phyloP scores from a whole-genome alignment of 148 eudicot genomes.

The Rhododendron williamsianum region DNA sequence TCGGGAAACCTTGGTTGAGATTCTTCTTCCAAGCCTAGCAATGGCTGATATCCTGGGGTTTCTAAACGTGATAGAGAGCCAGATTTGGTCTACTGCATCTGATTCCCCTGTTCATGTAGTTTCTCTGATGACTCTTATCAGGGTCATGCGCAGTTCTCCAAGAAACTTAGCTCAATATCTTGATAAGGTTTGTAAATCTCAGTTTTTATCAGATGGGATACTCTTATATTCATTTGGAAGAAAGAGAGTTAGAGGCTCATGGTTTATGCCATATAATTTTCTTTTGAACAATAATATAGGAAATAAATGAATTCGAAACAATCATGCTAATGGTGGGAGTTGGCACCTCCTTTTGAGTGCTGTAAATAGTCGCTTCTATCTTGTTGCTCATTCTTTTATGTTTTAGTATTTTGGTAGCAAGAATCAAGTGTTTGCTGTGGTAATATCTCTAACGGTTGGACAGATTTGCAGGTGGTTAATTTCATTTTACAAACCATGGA shows the following conservation, averaged over 20 bases:
- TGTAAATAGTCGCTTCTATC: neutral
- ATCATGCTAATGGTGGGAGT: conserved; percentile 2
- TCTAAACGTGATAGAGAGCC: conserved; percentile 80
- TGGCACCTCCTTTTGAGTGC: neutral
- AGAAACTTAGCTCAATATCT: conserved; percentile 74
- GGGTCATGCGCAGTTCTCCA: conserved; percentile 88
- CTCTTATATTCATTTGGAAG: neutral
- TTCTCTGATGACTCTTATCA: conserved; percentile 69
- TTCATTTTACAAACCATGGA: conserved; percentile 93
- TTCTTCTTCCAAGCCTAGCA: conserved; percentile 94
- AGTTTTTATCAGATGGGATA: conserved; percentile 2
- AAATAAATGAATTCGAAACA: neutral
- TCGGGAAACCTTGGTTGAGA: conserved; percentile 64
- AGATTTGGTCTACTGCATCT: conserved; percentile 98
- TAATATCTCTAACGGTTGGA: conserved; percentile 49
- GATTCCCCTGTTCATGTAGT: conserved; percentile 95
- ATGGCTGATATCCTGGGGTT: conserved; percentile 82
- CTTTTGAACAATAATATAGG: neutral
- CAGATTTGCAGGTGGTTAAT: conserved; percentile 85
- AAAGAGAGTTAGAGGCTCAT: neutral
- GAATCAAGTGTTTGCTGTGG: conserved; percentile 9
- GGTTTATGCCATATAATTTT: neutral
- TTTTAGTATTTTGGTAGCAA: neutral
- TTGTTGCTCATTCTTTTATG: neutral
- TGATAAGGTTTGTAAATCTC: conserved; percentile 66